These are phyloP conservation scores for Colletotrichum shisoi DNA, from an alignment of 2,329 filamentous ascomycete genomes.

Conservation along the genomic window DNA sequence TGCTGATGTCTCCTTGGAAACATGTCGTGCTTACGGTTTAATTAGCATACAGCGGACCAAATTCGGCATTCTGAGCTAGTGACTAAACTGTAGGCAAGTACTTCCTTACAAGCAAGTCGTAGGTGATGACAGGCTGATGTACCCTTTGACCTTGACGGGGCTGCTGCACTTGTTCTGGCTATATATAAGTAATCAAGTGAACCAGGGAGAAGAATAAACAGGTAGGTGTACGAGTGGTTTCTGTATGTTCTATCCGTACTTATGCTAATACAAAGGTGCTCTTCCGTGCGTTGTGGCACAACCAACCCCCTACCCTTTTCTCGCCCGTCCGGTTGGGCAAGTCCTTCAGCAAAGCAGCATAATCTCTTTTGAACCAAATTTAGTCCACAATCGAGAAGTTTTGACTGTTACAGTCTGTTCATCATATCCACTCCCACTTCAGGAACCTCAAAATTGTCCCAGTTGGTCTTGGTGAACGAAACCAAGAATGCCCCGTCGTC, in stretches of 20 bases:
- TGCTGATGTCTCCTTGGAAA: too few species aligned
- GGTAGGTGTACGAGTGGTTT: not conserved
- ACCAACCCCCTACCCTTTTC: not conserved
- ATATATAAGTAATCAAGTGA: rapidly evolving
- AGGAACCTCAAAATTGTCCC: not conserved
- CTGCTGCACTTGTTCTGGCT: not conserved
- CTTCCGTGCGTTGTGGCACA: too few species aligned
- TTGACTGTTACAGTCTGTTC: not conserved
- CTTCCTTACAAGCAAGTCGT: too few species aligned
- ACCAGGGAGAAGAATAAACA: too few species aligned
- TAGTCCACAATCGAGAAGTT: not conserved
- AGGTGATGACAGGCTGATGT: too few species aligned
- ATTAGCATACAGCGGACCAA: too few species aligned
- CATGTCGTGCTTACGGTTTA: too few species aligned
- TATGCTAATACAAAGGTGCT: not conserved
- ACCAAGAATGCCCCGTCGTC: not conserved
- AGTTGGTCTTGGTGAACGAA: not conserved
- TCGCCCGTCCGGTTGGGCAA: not conserved
- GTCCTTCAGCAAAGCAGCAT: not conserved
- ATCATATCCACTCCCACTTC: not conserved
- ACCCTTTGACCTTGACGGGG: too few species aligned
- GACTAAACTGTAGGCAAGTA: too few species aligned
- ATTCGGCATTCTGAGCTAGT: too few species aligned
- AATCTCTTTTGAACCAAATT: not conserved
- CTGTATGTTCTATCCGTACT: not conserved